Evolutionary conservation across 441 rosid genomes (phyloP).

Genomic region (Eruca vesicaria): DNA sequence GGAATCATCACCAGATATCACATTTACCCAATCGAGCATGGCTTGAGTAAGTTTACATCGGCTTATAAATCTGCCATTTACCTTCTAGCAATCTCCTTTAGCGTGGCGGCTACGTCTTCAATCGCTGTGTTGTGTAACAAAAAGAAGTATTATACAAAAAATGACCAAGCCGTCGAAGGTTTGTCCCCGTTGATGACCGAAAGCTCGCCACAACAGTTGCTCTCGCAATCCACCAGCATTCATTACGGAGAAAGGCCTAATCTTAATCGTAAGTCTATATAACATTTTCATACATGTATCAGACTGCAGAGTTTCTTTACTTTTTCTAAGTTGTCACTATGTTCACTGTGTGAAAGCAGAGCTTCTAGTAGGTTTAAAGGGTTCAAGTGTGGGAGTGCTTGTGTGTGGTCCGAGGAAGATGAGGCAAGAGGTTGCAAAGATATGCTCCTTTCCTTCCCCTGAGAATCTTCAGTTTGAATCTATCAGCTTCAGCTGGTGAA

Average conservation of each 20-base stretch:
- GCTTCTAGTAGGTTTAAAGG: conserved; percentile 40
- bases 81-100: conserved; percentile 45
- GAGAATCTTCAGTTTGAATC: conserved; percentile 69
- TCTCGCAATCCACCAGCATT: conserved; percentile 48
- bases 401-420: conserved; percentile 75
- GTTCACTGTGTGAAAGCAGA: conserved; percentile 43
- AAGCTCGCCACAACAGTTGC: conserved; percentile 57
- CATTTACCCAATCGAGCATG: conserved; percentile 58
- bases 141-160: conserved; percentile 39
- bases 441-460: conserved; percentile 60
- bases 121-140: conserved; percentile 60
- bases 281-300: background rate
- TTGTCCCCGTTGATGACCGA: conserved; percentile 45
- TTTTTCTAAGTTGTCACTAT: background rate
- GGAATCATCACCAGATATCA: conserved; percentile 61
- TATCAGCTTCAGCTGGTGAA: conserved; percentile 84
- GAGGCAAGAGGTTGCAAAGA: conserved; percentile 72
- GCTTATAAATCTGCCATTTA: conserved; percentile 37
- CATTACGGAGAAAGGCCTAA: conserved; percentile 73
- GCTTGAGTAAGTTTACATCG: conserved; percentile 34
- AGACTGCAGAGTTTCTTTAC: background rate
- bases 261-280: conserved; percentile 54
- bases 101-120: conserved; percentile 53
- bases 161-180: conserved; percentile 36
- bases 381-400: conserved; percentile 58